Evolutionary conservation across 176 grass and related monocot genomes (phyloP).

Genomic region (Juncus inflexus): DNA sequence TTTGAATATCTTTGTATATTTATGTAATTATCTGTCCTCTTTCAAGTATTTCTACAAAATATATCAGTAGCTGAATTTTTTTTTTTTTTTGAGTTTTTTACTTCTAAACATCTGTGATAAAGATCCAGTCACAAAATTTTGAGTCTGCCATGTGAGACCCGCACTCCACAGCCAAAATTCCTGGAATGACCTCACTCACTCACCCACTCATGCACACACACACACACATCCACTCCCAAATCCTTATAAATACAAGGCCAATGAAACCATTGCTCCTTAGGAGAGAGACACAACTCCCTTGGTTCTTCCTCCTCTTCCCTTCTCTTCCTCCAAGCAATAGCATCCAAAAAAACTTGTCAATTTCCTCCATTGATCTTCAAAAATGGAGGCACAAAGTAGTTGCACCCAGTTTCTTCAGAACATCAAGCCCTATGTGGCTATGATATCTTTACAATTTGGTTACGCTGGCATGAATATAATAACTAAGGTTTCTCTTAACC

Average conservation of each 20-base stretch:
- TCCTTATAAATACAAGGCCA: slow-evolving; percentile 32
- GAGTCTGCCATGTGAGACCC: not conserved
- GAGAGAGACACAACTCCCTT: slow-evolving; percentile 7
- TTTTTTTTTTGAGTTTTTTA: not conserved
- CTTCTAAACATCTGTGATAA: not conserved
- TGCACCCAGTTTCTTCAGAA: slow-evolving; percentile 53
- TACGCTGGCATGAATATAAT: slow-evolving; percentile 99
- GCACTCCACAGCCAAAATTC: slow-evolving; percentile 4
- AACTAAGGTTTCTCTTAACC: slow-evolving; percentile 99
- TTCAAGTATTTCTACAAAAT: no score
- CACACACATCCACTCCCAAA: not conserved
- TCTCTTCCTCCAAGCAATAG: slow-evolving; percentile 1
- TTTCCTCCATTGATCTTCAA: not conserved
- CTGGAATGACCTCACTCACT: slow-evolving; percentile 1
- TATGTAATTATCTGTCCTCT: no score
- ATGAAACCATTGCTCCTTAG: slow-evolving; percentile 5
- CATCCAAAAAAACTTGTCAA: not conserved
- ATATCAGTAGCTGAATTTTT: no score
- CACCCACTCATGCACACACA: not conserved
- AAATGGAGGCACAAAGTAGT: slow-evolving; percentile 34
- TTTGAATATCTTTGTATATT: no score
- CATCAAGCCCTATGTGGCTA: slow-evolving; percentile 91
- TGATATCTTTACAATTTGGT: slow-evolving; percentile 96
- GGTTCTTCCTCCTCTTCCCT: slow-evolving; percentile 15
- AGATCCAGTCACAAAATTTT: slow-evolving; percentile 11